Percentiles rank a stretch among this genome's conserved stretches.
Evolutionary conservation across 2,329 filamentous ascomycete genomes (phyloP).

Genomic region (Nigrospora osmanthi): DNA sequence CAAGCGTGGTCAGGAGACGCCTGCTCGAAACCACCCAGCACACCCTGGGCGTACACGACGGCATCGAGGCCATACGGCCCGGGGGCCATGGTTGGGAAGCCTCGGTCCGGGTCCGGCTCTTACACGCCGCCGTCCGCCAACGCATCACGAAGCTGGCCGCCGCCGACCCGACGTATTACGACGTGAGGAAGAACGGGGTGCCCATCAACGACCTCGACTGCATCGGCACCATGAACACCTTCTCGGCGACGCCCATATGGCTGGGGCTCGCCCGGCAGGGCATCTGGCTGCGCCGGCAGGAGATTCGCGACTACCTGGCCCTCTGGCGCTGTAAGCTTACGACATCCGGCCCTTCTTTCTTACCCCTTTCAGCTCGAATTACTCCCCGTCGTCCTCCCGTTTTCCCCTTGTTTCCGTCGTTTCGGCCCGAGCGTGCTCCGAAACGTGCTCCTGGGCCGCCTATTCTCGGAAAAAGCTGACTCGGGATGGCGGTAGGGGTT

Average conservation of each 20-base stretch:
- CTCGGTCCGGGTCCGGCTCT: slow-evolving; percentile 58
- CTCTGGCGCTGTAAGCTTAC: slow-evolving; percentile 77
- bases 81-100: slow-evolving; percentile 59
- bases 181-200: slow-evolving; percentile 48
- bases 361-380: too few relatives aligned
- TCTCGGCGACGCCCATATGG: slow-evolving; percentile 62
- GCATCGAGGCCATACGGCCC: slow-evolving; percentile 57
- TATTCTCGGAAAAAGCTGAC: too few relatives aligned
- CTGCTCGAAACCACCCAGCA: slow-evolving; percentile 66
- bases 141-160: slow-evolving; percentile 53
- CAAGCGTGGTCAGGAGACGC: slow-evolving; percentile 57
- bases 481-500: too few relatives aligned
- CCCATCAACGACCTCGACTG: slow-evolving; percentile 72
- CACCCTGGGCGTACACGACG: slow-evolving; percentile 62
- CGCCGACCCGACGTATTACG: slow-evolving; percentile 54
- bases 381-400: too few relatives aligned
- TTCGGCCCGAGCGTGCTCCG: too few relatives aligned
- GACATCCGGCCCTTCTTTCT: too few relatives aligned
- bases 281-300: slow-evolving; percentile 52
- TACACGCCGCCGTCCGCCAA: slow-evolving; percentile 60
- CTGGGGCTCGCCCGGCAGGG: slow-evolving; percentile 62
- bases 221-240: slow-evolving; percentile 63
- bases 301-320: slow-evolving; percentile 63
- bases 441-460: too few relatives aligned
- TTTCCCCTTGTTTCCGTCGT: too few relatives aligned